Conservation (phyloP, 805 yeast species). For the Saturnispora galanensis region DNA sequence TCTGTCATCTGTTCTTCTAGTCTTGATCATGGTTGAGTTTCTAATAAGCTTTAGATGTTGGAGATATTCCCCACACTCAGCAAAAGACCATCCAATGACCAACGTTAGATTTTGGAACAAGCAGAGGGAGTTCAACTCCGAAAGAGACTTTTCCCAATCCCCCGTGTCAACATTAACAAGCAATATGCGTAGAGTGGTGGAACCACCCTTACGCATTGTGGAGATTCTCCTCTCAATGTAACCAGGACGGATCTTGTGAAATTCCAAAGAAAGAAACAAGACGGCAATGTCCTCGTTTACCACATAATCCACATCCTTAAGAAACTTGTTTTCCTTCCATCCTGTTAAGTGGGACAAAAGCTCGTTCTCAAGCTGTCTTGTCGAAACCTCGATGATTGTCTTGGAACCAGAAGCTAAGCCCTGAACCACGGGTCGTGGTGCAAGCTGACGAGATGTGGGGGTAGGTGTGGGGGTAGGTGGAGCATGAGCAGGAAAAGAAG, state of each 20-base stretch:
- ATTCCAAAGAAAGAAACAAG: conserved; percentile 56
- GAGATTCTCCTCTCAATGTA: conserved; percentile 53
- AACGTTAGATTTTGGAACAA: conserved; percentile 39
- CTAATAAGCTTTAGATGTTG: conserved; percentile 25
- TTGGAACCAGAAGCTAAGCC: conserved; percentile 3
- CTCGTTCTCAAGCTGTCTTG: conserved; percentile 67
- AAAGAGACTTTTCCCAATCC: conserved; percentile 39
- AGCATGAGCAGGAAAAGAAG: no score
- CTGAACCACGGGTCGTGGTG: not conserved
- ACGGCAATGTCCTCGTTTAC: conserved; percentile 47
- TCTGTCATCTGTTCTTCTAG: conserved; percentile 21
- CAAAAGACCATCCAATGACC: conserved; percentile 44
- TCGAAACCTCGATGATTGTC: conserved; percentile 40
- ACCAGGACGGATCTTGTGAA: conserved; percentile 70
- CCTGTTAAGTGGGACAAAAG: conserved; percentile 41
- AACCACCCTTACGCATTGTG: conserved; percentile 19
- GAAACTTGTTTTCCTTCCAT: conserved; percentile 42
- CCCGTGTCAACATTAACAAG: conserved; percentile 59
- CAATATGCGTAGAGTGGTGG: conserved; percentile 33
- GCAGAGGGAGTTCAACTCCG: conserved; percentile 39
- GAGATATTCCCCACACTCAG: conserved; percentile 41
- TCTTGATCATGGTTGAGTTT: conserved; percentile 32
- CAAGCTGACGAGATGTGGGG: not conserved
- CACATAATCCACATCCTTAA: conserved; percentile 52
- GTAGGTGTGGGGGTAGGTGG: no score